Conservation (phyloP, 306 rosid genomes). For the Glycine soja region DNA sequence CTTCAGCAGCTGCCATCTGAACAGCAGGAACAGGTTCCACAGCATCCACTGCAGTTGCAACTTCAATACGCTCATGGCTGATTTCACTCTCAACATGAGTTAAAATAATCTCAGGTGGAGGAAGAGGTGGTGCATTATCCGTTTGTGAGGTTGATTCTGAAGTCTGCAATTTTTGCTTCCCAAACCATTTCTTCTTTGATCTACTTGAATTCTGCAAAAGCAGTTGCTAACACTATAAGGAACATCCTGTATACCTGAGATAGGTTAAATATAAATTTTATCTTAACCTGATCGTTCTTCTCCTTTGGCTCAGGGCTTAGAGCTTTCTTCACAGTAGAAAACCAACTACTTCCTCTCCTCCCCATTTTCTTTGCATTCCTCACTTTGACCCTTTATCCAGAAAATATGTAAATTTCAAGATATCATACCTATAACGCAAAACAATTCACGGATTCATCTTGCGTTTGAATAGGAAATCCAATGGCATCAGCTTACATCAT, state of each 20-base stretch:
- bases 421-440: slow-evolving; percentile 26
- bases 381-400: slow-evolving; percentile 49
- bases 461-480: slow-evolving; percentile 31
- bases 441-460: background rate
- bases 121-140: slow-evolving; percentile 60
- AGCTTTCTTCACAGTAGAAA: slow-evolving; percentile 93
- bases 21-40: slow-evolving; percentile 52
- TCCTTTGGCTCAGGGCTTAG: slow-evolving; percentile 90
- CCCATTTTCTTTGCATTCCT: slow-evolving; percentile 88
- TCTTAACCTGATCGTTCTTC: slow-evolving; percentile 72
- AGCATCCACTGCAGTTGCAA: slow-evolving; percentile 42
- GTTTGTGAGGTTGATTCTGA: slow-evolving; percentile 56
- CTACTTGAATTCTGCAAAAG: slow-evolving; percentile 62
- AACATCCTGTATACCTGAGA: slow-evolving; percentile 12
- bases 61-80: slow-evolving; percentile 53
- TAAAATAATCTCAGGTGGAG: slow-evolving; percentile 61
- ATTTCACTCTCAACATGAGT: slow-evolving; percentile 59
- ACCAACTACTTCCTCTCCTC: slow-evolving; percentile 85
- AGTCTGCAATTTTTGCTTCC: slow-evolving; percentile 70
- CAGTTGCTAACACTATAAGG: slow-evolving; percentile 37
- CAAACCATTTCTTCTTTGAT: slow-evolving; percentile 97
- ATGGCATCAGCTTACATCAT: slow-evolving; percentile 12
- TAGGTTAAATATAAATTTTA: slow-evolving; percentile 15
- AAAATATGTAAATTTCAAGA: slow-evolving; percentile 38
- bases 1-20: slow-evolving; percentile 51